These are phyloP conservation scores for Tricholoma matsutake DNA, from an alignment of 768 basidiomycete species.

Conservation along the genomic window DNA sequence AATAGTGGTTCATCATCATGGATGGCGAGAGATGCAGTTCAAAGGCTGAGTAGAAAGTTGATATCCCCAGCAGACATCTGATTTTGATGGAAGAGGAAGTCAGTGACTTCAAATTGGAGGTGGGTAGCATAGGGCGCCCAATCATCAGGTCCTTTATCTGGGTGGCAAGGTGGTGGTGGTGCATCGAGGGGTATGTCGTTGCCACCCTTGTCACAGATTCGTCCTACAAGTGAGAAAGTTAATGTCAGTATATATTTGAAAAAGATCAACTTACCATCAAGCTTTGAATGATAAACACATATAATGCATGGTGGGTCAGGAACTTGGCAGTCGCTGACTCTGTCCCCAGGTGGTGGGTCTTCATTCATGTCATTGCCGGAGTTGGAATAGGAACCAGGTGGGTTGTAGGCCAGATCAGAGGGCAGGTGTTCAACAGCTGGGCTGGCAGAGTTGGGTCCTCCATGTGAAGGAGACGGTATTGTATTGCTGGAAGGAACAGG, in stretches of 20 bases:
- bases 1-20: neutral
- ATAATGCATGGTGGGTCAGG: neutral
- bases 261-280: neutral
- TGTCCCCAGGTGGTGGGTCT: neutral
- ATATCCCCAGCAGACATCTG: constrained; percentile 14
- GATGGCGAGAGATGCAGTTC: constrained; percentile 1
- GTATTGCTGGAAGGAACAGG: neutral
- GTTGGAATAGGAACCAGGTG: too few species aligned
- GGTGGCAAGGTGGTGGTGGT: neutral
- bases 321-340: neutral
- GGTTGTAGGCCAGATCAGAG: neutral
- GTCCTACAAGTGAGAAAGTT: neutral
- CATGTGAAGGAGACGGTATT: neutral
- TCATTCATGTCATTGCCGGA: neutral
- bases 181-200: neutral
- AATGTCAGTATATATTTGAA: neutral
- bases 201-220: neutral
- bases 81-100: constrained; percentile 15
- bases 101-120: constrained; percentile 6
- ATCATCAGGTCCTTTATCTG: neutral
- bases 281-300: neutral
- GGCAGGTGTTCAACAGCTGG: neutral
- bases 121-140: constrained; percentile 2
- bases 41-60: neutral
- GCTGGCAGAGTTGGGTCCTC: neutral